Percentiles rank a stretch among this genome's conserved stretches.
phyloP scores from a whole-genome alignment of 306 rosid species.

The Quercus bicolor region DNA sequence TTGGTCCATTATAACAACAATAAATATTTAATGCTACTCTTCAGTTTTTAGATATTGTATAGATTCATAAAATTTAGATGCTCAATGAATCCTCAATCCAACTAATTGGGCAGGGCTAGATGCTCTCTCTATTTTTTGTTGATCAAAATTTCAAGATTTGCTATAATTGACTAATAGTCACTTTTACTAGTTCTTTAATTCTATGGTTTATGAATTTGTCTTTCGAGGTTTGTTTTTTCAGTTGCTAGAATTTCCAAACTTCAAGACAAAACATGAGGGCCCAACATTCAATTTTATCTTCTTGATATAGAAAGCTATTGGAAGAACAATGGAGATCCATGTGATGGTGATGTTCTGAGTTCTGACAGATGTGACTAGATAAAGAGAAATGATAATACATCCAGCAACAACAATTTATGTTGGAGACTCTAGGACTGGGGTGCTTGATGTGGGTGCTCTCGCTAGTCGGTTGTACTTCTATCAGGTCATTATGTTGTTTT shows the following conservation, averaged over 20 bases:
- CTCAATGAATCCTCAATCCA: not conserved
- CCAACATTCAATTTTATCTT: constrained; percentile 43
- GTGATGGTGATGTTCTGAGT: constrained; percentile 32
- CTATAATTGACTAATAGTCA: not conserved
- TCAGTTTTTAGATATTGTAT: not conserved
- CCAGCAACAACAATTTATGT: constrained; percentile 35
- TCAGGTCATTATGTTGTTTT: constrained; percentile 32
- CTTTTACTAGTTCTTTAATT: not conserved
- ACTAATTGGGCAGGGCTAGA: not conserved
- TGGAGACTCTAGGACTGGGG: constrained; percentile 51
- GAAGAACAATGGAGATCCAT: constrained; percentile 50
- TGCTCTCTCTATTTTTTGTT: not conserved
- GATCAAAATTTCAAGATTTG: not conserved
- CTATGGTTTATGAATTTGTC: not conserved
- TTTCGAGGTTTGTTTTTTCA: constrained; percentile 5
- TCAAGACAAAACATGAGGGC: constrained; percentile 40
- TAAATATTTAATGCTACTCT: too few relatives aligned
- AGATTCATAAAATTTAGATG: not conserved
- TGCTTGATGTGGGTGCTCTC: constrained; percentile 51
- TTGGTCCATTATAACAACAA: too few relatives aligned
- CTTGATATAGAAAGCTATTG: constrained; percentile 50
- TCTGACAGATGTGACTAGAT: constrained; percentile 42
- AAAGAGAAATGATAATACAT: constrained; percentile 51
- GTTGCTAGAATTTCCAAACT: constrained; percentile 49
- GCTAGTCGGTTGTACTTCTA: constrained; percentile 46